These are phyloP conservation scores for Austroboletus novae-zelandiae DNA, from an alignment of 1,284 basidiomycete species.

Conservation along the genomic window DNA sequence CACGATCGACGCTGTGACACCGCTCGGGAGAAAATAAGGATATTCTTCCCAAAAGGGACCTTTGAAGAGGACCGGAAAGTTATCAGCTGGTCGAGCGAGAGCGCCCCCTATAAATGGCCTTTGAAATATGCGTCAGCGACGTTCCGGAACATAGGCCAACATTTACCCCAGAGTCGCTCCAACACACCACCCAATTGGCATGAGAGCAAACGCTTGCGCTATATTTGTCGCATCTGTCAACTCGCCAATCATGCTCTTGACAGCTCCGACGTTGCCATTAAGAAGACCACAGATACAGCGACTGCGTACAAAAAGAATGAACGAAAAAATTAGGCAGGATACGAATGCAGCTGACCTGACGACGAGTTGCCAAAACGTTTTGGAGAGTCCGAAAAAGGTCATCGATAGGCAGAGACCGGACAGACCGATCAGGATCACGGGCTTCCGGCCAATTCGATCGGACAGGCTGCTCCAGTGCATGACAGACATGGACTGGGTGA, in stretches of 20 bases:
- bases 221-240: constrained; percentile 50
- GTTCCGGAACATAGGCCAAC: neutral
- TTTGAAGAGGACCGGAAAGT: constrained; percentile 21
- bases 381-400: constrained; percentile 71
- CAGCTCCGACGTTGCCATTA: constrained; percentile 42
- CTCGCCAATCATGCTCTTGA: constrained; percentile 43
- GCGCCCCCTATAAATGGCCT: constrained; percentile 50
- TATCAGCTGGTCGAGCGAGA: constrained; percentile 43
- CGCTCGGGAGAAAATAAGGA: constrained; percentile 26
- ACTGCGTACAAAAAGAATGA: constrained; percentile 10
- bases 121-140: neutral
- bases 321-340: neutral
- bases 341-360: constrained; percentile 45
- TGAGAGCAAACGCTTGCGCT: constrained; percentile 45
- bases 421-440: constrained; percentile 66
- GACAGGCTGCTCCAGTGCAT: constrained; percentile 76
- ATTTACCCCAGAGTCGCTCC: constrained; percentile 45
- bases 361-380: constrained; percentile 62
- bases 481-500: constrained; percentile 67
- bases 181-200: constrained; percentile 46
- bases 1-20: constrained; percentile 19
- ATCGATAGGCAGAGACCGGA: constrained; percentile 70
- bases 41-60: constrained; percentile 24
- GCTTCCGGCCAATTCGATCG: constrained; percentile 69
- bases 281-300: constrained; percentile 25